Percentiles rank a stretch among this genome's conserved stretches.
Conservation (phyloP, 2,329 filamentous ascomycete genomes). For the Macrophomina phaseolina region DNA sequence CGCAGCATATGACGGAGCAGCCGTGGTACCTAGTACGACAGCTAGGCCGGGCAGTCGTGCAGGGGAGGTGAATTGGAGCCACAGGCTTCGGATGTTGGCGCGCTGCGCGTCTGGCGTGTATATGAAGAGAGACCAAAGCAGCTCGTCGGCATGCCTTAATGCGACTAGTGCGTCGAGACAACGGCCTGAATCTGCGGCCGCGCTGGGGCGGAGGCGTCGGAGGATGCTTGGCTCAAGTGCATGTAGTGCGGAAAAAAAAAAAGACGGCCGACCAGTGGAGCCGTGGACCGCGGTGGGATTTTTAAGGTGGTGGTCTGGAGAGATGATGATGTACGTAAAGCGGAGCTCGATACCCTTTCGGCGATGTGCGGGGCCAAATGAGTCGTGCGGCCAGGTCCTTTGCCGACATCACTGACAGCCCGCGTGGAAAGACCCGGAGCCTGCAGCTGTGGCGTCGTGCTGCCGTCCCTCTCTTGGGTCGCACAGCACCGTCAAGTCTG, state of each 20-base stretch:
- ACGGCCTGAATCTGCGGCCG: background rate
- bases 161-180: conserved; percentile 7
- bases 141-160: background rate
- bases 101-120: conserved; percentile 14
- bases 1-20: background rate
- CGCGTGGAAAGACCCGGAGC: conserved; percentile 12
- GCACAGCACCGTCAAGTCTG: background rate
- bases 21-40: background rate
- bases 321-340: conserved; percentile 14
- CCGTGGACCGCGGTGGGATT: conserved; percentile 3
- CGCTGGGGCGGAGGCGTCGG: conserved; percentile 9
- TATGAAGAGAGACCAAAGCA: background rate
- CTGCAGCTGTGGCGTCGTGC: conserved; percentile 11
- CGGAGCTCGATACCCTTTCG: background rate
- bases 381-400: background rate
- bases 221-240: conserved; percentile 2
- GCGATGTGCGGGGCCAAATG: background rate
- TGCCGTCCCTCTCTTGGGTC: background rate
- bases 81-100: background rate
- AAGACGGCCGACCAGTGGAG: conserved; percentile 17
- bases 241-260: conserved; percentile 3
- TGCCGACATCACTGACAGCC: conserved; percentile 12
- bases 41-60: background rate
- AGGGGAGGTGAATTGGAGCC: background rate
- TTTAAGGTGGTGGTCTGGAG: conserved; percentile 5